These are phyloP conservation scores for Nigrospora sphaerica DNA, from an alignment of 2,329 filamentous ascomycete species.

Conservation along the genomic window DNA sequence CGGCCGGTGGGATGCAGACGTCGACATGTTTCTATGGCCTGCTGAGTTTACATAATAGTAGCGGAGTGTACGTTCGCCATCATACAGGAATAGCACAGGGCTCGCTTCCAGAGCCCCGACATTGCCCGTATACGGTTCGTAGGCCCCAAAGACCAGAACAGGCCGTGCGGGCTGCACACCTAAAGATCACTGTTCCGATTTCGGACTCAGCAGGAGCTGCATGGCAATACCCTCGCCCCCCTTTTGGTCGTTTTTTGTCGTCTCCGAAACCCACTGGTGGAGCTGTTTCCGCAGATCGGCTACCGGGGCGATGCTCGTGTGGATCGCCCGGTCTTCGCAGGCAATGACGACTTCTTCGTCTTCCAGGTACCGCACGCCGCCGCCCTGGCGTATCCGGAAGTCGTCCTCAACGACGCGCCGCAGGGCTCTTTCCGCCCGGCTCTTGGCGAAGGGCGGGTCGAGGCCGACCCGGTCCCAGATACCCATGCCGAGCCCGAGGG, in stretches of 20 bases:
- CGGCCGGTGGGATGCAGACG: no score
- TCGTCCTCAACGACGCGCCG: conserved; percentile 67
- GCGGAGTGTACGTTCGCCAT: no score
- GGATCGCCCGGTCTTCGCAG: conserved; percentile 61
- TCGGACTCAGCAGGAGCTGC: conserved; percentile 6
- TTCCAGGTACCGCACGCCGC: conserved; percentile 52
- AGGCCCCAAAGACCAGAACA: no score
- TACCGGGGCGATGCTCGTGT: conserved; percentile 50
- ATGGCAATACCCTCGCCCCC: conserved; percentile 22
- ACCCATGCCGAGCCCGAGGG: conserved; percentile 29
- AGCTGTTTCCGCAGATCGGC: conserved; percentile 42
- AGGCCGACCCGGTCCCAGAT: conserved; percentile 45
- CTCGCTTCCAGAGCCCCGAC: no score
- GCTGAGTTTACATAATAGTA: no score
- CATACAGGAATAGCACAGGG: no score
- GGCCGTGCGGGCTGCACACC: no score
- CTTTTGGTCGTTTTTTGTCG: conserved; percentile 27
- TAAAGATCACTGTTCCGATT: no score
- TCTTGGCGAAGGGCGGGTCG: conserved; percentile 45
- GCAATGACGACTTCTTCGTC: conserved; percentile 62
- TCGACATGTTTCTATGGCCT: no score
- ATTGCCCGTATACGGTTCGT: no score
- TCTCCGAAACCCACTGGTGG: conserved; percentile 40
- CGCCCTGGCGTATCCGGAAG: conserved; percentile 54
- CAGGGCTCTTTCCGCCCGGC: conserved; percentile 45